These are phyloP conservation scores for Hericium coralloides DNA, from an alignment of 768 basidiomycete species.

Conservation along the genomic window DNA sequence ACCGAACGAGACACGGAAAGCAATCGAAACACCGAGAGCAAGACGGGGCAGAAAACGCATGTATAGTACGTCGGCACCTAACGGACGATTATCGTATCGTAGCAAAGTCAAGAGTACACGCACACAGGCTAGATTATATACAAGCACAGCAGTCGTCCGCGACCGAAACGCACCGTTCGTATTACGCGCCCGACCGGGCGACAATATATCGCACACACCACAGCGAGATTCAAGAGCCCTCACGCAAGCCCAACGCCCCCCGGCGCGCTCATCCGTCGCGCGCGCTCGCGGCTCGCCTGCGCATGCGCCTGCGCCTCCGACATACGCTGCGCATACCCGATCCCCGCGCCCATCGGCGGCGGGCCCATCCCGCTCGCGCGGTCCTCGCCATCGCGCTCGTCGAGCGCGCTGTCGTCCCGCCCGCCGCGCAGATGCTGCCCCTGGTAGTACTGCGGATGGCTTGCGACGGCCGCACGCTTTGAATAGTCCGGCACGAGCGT, in stretches of 20 bases:
- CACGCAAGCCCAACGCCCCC: not conserved
- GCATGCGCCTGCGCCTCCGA: not conserved
- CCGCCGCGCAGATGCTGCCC: not conserved
- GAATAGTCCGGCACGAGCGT: conserved; percentile 52
- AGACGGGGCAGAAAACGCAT: too few species aligned
- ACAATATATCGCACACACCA: too few species aligned
- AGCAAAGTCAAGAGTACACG: too few species aligned
- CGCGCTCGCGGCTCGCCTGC: conserved; percentile 4
- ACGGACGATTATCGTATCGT: too few species aligned
- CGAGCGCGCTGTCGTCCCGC: conserved; percentile 1
- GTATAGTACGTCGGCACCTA: too few species aligned
- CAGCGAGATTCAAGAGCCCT: too few species aligned
- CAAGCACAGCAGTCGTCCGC: too few species aligned
- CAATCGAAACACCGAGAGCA: too few species aligned
- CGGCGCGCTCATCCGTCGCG: conserved; percentile 15
- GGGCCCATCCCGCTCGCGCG: not conserved
- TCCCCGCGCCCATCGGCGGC: not conserved
- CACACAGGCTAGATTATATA: too few species aligned
- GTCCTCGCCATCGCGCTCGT: not conserved
- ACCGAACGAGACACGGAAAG: too few species aligned
- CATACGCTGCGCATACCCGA: not conserved
- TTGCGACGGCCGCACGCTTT: conserved; percentile 31
- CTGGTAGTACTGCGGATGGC: not conserved
- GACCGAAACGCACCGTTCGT: too few species aligned
- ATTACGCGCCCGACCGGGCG: too few species aligned